phyloP scores from a whole-genome alignment of 2,329 filamentous ascomycete genomes.

The Didymella pomorum region DNA sequence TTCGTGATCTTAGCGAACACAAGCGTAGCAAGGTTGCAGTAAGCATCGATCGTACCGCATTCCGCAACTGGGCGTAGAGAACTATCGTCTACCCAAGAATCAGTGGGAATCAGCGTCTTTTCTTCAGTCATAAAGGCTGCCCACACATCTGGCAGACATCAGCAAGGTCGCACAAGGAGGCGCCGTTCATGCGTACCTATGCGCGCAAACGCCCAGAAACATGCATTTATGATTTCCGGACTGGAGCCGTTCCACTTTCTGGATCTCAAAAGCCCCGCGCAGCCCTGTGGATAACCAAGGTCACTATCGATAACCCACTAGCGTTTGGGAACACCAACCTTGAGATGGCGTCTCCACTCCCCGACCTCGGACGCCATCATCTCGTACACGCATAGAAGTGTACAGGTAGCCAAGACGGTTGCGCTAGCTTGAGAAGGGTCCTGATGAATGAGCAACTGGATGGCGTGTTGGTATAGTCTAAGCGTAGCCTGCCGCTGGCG shows the following conservation, averaged over 20 bases:
- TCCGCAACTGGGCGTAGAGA: not conserved
- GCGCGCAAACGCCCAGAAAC: slow-evolving; percentile 10
- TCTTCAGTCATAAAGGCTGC: slow-evolving; percentile 7
- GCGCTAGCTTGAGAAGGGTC: slow-evolving; percentile 5
- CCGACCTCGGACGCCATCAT: slow-evolving; percentile 8
- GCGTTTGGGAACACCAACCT: not conserved
- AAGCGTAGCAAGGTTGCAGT: slow-evolving; percentile 11
- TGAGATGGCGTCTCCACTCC: slow-evolving; percentile 10
- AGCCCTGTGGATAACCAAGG: not conserved
- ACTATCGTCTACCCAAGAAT: slow-evolving; percentile 6
- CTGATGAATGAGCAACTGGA: slow-evolving; percentile 6
- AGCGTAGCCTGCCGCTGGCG: slow-evolving; percentile 1
- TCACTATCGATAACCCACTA: not conserved
- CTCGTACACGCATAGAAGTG: slow-evolving; percentile 4
- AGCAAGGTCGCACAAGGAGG: not conserved
- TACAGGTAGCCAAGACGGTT: slow-evolving; percentile 5
- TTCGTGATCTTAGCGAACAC: slow-evolving; percentile 7
- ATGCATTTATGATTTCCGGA: slow-evolving; percentile 3
- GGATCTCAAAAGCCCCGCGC: slow-evolving; percentile 1
- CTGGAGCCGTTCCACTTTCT: slow-evolving; percentile 6
- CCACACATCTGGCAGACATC: slow-evolving; percentile 1
- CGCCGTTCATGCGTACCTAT: not conserved
- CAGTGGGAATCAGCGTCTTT: slow-evolving; percentile 5
- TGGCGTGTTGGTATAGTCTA: slow-evolving; percentile 8
- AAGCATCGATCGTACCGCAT: slow-evolving; percentile 2